These are phyloP conservation scores for Halophytophthora polymorphica DNA, from an alignment of 352 stramenopile genomes.

Conservation along the genomic window DNA sequence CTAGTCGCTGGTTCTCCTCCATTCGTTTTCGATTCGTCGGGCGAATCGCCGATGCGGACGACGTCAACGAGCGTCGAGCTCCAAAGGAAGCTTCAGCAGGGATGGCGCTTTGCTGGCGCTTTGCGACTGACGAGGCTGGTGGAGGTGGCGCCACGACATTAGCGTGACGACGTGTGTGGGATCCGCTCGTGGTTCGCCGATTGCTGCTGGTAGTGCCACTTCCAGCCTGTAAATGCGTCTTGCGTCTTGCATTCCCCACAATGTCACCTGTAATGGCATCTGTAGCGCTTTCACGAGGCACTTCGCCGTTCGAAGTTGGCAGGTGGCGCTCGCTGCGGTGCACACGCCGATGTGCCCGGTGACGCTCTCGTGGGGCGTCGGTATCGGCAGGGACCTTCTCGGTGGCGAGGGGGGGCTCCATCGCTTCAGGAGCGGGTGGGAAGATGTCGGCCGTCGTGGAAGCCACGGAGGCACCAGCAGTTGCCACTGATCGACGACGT, in stretches of 20 bases:
- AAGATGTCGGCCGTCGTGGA: constrained; percentile 4
- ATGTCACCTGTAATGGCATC: not conserved
- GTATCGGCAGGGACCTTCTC: not conserved
- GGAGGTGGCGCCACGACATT: not conserved
- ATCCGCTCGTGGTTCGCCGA: constrained; percentile 11
- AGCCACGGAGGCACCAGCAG: not conserved
- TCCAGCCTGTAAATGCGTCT: not conserved
- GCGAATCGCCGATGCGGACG: constrained; percentile 43
- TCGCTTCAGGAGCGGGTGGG: constrained; percentile 3
- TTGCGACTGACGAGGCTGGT: not conserved
- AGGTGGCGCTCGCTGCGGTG: not conserved
- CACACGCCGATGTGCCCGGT: constrained; percentile 1
- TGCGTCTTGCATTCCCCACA: not conserved
- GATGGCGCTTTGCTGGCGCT: not conserved
- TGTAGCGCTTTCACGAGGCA: not conserved
- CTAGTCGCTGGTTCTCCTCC: not conserved
- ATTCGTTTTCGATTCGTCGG: constrained; percentile 36
- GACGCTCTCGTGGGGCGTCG: constrained; percentile 8
- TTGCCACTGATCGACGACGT: constrained; percentile 2
- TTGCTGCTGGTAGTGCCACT: constrained; percentile 1
- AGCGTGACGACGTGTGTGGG: constrained; percentile 1
- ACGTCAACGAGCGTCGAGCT: constrained; percentile 25
- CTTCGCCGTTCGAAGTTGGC: not conserved
- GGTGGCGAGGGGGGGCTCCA: not conserved
- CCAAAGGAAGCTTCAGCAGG: constrained; percentile 4